These are phyloP conservation scores for Amaranthus palmeri DNA, from an alignment of 148 eudicot genomes.

Conservation along the genomic window DNA sequence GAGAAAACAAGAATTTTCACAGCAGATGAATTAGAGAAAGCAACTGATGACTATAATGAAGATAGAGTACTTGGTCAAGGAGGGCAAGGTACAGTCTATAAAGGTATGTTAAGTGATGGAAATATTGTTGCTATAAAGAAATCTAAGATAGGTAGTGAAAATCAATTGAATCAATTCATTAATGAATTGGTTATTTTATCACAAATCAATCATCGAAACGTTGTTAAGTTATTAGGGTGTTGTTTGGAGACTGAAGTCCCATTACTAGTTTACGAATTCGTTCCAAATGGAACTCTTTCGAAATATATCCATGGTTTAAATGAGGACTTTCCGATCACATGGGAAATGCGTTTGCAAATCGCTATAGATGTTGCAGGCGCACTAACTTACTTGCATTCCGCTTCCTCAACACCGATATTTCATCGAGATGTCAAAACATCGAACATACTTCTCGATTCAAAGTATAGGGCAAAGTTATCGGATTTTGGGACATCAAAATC, in stretches of 20 bases:
- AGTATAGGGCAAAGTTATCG: constrained; percentile 21
- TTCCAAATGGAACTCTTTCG: constrained; percentile 21
- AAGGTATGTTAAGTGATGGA: constrained; percentile 32
- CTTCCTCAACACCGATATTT: constrained; percentile 22
- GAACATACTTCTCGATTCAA: constrained; percentile 27
- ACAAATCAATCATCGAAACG: constrained; percentile 30
- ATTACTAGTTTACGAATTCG: constrained; percentile 25
- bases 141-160: constrained; percentile 13
- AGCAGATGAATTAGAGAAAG: constrained; percentile 18
- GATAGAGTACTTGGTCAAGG: constrained; percentile 32
- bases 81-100: constrained; percentile 34
- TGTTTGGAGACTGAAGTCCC: constrained; percentile 33
- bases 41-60: constrained; percentile 22
- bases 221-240: constrained; percentile 24
- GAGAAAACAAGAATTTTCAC: constrained; percentile 24
- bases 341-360: constrained; percentile 24
- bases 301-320: constrained; percentile 10
- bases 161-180: constrained; percentile 19
- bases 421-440: constrained; percentile 29
- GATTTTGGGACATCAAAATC: constrained; percentile 32
- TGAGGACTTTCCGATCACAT: constrained; percentile 23
- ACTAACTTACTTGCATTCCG: constrained; percentile 24
- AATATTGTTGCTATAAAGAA: constrained; percentile 28
- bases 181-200: constrained; percentile 29
- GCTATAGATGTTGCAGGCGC: constrained; percentile 31